Base-by-base conservation (phyloP, 768 basidiomycete genomes). In the Naganishia onofrii region DNA sequence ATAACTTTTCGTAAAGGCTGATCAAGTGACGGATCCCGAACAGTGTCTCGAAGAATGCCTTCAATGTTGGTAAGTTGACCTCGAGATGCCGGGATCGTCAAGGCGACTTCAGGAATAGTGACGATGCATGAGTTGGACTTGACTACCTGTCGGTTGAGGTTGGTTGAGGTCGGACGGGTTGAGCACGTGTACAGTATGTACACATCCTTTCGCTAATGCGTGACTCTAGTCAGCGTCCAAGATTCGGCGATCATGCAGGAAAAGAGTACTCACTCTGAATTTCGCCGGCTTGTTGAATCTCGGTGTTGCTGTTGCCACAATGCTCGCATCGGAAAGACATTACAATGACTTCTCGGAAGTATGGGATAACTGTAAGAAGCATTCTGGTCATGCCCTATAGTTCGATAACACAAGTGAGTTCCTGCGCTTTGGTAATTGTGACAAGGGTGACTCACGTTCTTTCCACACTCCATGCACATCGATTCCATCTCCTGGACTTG, bases 11-110 rank as follows among this genome's bases (percentile, higher is more conserved):
- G 87, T 12, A 97, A 81, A 0, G 92, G 90, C 76, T 98, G 95
- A 70, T 92, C 90, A 69, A 85, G 82, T 71, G 84, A 84, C 48
- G 98, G 85, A 82, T 98, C 95, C 0, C 88, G 82, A 34, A 90
- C 83, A 52, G 93, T 87, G 73, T 95, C 89, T 31, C 89, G 86
- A 36, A 99, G 82, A 72, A 97, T 86, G 44, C 96, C 95, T 80
- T 99, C 96, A 57, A 97, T 86, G 1, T 93, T 99, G n/a, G 95
- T 97, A 15, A 99, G 86, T 77, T 96, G 93, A 12, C 95, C 95
- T 19, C 91, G 87, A 8, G 83, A 83, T 12, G 88, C 87, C 0
- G 96, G 96, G 34, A 99, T 90, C 1, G 92, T 95, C 71, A 99
- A 85, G 74, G 93, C 88, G 74, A 90, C 87, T 79, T 98, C 93